Percentiles rank a stretch among this genome's conserved stretches.
Conservation (phyloP, 2,329 filamentous ascomycete genomes). For the Myriosclerotinia duriaeana region DNA sequence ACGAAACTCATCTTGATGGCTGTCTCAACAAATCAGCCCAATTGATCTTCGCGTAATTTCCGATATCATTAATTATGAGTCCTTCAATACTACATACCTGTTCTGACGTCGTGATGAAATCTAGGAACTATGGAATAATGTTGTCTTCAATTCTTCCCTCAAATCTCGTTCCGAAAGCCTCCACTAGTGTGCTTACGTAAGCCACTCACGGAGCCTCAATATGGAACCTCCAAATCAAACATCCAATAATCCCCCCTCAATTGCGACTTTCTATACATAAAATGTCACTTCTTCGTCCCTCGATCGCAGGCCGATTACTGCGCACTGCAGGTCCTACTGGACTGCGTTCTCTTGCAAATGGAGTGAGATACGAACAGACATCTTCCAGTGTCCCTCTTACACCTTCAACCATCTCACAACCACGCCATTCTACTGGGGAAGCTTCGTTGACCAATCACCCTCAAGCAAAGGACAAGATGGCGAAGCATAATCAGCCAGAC, state of each 20-base stretch:
- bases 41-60: conserved; percentile 27
- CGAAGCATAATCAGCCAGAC: conserved; percentile 63
- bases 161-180: conserved; percentile 32
- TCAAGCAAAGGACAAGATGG: conserved; percentile 27
- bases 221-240: conserved; percentile 16
- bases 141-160: conserved; percentile 25
- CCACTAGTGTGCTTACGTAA: conserved; percentile 31
- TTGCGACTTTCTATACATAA: conserved; percentile 34
- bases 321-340: conserved; percentile 47
- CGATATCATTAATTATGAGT: neutral
- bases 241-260: conserved; percentile 18
- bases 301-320: conserved; percentile 53
- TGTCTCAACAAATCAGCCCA: conserved; percentile 40
- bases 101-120: conserved; percentile 36
- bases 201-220: conserved; percentile 23
- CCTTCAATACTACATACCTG: conserved; percentile 33
- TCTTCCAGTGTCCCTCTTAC: conserved; percentile 43
- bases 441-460: conserved; percentile 26
- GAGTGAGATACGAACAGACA: conserved; percentile 57
- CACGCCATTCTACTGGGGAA: conserved; percentile 46
- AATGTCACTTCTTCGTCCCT: conserved; percentile 68
- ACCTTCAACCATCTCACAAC: conserved; percentile 41
- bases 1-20: conserved; percentile 84
- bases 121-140: conserved; percentile 28
- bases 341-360: conserved; percentile 43